Conservation (phyloP, 2,329 filamentous ascomycete species). For the Amauroascus niger region DNA sequence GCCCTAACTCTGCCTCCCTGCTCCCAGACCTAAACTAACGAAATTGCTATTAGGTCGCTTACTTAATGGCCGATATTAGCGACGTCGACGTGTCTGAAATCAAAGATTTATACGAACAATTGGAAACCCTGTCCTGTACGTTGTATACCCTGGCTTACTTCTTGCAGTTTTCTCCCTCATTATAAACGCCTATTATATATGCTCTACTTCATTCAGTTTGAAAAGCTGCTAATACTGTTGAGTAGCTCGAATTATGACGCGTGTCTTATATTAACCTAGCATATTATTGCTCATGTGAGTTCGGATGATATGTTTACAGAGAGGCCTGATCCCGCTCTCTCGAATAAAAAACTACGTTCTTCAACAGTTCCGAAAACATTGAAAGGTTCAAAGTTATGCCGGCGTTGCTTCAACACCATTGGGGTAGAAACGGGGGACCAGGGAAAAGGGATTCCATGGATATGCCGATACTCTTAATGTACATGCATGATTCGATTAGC, state of each 20-base stretch:
- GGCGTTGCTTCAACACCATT: constrained; percentile 5
- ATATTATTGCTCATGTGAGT: neutral
- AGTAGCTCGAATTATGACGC: constrained; percentile 40
- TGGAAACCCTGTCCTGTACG: constrained; percentile 74
- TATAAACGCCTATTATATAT: neutral
- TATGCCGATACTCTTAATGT: neutral
- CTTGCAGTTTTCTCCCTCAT: neutral
- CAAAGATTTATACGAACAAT: constrained; percentile 70
- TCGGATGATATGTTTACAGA: neutral
- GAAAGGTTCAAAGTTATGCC: neutral
- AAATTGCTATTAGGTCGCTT: constrained; percentile 54
- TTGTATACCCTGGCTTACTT: constrained; percentile 15
- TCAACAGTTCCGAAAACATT: constrained; percentile 1
- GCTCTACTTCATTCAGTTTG: neutral
- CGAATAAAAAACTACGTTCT: neutral
- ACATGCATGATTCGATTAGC: neutral
- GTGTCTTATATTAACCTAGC: constrained; percentile 34
- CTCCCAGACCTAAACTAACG: neutral
- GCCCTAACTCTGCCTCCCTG: neutral
- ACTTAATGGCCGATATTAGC: constrained; percentile 96
- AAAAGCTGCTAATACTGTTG: neutral
- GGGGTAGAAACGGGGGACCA: neutral
- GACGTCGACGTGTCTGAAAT: constrained; percentile 71
- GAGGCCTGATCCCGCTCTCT: neutral
- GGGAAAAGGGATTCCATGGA: neutral